phyloP scores from a whole-genome alignment of 108 stramenopile species.

The Pseudonitzschia pungens region DNA sequence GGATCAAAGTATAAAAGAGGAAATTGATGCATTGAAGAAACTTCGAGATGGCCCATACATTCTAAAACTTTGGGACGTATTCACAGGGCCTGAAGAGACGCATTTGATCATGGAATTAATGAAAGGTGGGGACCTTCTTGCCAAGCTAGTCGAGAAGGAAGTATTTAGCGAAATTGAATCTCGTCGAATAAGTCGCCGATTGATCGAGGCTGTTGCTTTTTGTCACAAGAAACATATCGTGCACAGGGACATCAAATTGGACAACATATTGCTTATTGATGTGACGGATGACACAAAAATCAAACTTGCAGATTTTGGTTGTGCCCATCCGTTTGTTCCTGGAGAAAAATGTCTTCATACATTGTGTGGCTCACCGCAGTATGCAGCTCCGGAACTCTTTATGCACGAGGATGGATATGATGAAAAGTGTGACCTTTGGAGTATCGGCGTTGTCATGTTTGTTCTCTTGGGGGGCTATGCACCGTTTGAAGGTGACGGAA shows the following conservation, averaged over 20 bases:
- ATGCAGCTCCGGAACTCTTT: constrained; percentile 79
- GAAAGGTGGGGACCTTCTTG: constrained; percentile 85
- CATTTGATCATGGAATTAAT: constrained; percentile 76
- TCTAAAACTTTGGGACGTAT: constrained; percentile 66
- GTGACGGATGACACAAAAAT: constrained; percentile 59
- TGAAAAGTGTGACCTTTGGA: constrained; percentile 74
- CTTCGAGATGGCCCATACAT: constrained; percentile 46
- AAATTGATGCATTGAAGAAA: constrained; percentile 31
- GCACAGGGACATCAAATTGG: constrained; percentile 84
- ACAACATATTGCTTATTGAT: constrained; percentile 67
- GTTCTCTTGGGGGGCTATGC: constrained; percentile 71
- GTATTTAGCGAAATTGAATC: constrained; percentile 72
- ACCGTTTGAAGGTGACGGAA: constrained; percentile 39
- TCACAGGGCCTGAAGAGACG: constrained; percentile 39
- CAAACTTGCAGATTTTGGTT: constrained; percentile 90
- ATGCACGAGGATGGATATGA: constrained; percentile 55
- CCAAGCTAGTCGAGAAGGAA: constrained; percentile 62
- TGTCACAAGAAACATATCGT: constrained; percentile 68
- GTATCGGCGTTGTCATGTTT: constrained; percentile 71
- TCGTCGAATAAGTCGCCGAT: constrained; percentile 39
- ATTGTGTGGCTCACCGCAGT: constrained; percentile 77
- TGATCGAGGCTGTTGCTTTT: constrained; percentile 58
- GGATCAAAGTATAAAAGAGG: constrained; percentile 25
- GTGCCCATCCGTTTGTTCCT: constrained; percentile 46
- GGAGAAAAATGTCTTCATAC: constrained; percentile 48